Evolutionary conservation across 331 rosid genomes (phyloP), one percentile per base, ranked within the genome.

Genomic region (Cydonia oblonga): DNA sequence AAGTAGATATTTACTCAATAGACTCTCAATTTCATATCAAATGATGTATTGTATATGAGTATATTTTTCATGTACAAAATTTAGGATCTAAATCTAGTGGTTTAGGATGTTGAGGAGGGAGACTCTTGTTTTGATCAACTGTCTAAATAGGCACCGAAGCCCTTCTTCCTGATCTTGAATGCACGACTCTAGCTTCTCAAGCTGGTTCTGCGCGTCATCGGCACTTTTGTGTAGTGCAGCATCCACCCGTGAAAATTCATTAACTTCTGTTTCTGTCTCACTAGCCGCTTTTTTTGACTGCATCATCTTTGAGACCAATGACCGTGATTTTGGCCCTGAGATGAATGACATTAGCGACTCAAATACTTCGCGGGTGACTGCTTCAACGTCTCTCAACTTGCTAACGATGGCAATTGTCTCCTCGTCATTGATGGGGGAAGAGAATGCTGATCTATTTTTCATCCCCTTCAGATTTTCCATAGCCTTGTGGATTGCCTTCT

Each of bases 341-440:
- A 83, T 73, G 10, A 79, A 86, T 30, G 64, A 64, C 61, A 87
- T n/a, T 24, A 86, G 38, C 28, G 71, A 72, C 71, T 87, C 82
- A 22, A 90, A 20, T 12, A 84, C 66, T 24, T 35, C 42, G 16
- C 76, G 10, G 4, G 81, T 81, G 54, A 76, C 60, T 23, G 46
- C 70, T 81, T 87, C 87, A 30, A 79, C 76, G 49, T 87, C 86
- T 33, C 73, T 76, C 65, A 87, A 75, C 66, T 75, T 40, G 56
- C 69, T 60, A 38, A 76, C 59, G 24, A 74, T 46, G 18, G 75
- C 57, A 12, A 35, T 33, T 33, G 71, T 46, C 66, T 58, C 87
- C 22, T 19, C 12, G n/a, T 76, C 76, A 25, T 79, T 68, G 64
- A 28, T 66, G 10, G 76, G n/a, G 5, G 19, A 35, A 33, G 22